Evolutionary conservation across 2,329 filamentous ascomycete species (phyloP).

Genomic region (Stemphylium beticola): DNA sequence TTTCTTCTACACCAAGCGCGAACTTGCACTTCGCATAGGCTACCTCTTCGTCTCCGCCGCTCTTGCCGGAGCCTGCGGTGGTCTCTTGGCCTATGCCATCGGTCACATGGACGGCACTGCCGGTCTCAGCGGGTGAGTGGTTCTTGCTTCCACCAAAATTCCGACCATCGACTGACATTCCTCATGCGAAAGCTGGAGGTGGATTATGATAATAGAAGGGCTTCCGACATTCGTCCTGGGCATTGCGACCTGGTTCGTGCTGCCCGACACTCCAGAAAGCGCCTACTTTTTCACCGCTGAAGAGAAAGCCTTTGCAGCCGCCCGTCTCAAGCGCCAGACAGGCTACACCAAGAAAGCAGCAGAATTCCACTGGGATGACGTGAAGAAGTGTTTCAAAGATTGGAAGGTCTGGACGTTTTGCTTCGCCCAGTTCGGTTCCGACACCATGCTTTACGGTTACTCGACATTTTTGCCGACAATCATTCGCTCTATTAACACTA

Average conservation of each 20-base stretch:
- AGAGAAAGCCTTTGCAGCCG: constrained; percentile 65
- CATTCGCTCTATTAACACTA: constrained; percentile 69
- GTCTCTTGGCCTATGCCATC: constrained; percentile 75
- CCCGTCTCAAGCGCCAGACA: constrained; percentile 58
- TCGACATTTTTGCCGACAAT: constrained; percentile 82
- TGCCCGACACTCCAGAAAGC: constrained; percentile 71
- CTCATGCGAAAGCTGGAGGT: constrained; percentile 63
- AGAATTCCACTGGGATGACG: constrained; percentile 66
- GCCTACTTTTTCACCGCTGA: constrained; percentile 65
- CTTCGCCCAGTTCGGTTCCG: constrained; percentile 72
- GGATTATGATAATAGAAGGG: constrained; percentile 71
- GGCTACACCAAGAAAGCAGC: constrained; percentile 57
- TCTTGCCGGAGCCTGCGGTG: constrained; percentile 73
- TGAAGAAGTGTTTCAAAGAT: constrained; percentile 70
- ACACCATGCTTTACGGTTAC: constrained; percentile 80
- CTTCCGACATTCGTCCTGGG: constrained; percentile 62
- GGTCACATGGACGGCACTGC: constrained; percentile 72
- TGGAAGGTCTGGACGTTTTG: constrained; percentile 79
- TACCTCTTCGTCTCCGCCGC: constrained; percentile 76
- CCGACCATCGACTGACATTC: too few relatives aligned
- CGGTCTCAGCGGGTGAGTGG: constrained; percentile 58
- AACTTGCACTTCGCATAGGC: constrained; percentile 74
- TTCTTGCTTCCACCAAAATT: too few relatives aligned
- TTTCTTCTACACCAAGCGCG: constrained; percentile 76
- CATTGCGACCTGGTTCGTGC: constrained; percentile 60